Evolutionary conservation across 2,329 filamentous ascomycete species (phyloP).

Genomic region (Hypoxylon sp.): DNA sequence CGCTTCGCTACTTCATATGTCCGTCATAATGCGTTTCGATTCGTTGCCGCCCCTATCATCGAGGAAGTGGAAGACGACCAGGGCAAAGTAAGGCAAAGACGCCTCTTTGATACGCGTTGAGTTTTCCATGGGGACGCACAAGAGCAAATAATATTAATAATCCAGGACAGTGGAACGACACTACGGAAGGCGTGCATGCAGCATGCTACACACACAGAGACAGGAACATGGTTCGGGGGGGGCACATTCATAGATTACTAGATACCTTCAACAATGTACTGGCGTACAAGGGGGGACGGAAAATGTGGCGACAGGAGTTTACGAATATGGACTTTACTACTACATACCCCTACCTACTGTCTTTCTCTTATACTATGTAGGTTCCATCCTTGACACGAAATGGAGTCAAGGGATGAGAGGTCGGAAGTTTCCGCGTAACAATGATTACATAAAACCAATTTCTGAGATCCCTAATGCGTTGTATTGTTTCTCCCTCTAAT

Average conservation of each 20-base stretch:
- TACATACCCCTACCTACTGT: slow-evolving; percentile 28
- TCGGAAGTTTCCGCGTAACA: slow-evolving; percentile 9
- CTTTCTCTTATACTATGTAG: slow-evolving; percentile 9
- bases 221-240: slow-evolving; percentile 29
- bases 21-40: slow-evolving; percentile 32
- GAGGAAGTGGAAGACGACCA: neutral
- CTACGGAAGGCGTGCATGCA: slow-evolving; percentile 24
- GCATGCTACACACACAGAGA: slow-evolving; percentile 21
- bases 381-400: slow-evolving; percentile 7
- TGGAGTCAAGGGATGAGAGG: slow-evolving; percentile 17
- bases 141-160: slow-evolving; percentile 20
- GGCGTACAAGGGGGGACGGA: slow-evolving; percentile 18
- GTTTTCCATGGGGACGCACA: neutral
- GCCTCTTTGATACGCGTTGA: slow-evolving; percentile 1
- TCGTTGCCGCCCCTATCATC: slow-evolving; percentile 4
- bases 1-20: slow-evolving; percentile 17
- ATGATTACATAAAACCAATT: slow-evolving; percentile 15
- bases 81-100: neutral
- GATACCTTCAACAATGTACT: slow-evolving; percentile 28
- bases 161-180: slow-evolving; percentile 18
- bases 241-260: slow-evolving; percentile 23
- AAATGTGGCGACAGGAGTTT: slow-evolving; percentile 24
- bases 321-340: slow-evolving; percentile 25
- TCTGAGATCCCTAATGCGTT: slow-evolving; percentile 1
- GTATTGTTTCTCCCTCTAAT: neutral